phyloP scores from a whole-genome alignment of 1,139 yeast species.

The Hyphopichia burtonii region DNA sequence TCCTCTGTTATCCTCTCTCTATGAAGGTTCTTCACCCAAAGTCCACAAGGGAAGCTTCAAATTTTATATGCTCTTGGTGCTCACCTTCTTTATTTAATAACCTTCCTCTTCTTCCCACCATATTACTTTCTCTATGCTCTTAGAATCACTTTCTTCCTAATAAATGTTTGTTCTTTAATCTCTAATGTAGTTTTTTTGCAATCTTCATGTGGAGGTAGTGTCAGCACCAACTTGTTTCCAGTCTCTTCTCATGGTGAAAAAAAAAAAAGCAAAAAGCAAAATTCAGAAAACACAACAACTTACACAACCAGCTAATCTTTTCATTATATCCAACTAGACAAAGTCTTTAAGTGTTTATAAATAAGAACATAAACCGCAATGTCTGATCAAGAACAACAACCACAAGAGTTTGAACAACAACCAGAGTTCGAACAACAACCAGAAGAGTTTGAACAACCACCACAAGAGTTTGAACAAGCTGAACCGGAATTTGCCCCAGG shows the following conservation, averaged over 20 bases:
- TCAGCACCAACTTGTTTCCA: neutral
- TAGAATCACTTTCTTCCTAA: too few species aligned
- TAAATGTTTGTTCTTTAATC: too few species aligned
- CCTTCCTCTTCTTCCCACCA: neutral
- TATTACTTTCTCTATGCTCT: too few species aligned
- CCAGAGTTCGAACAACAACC: constrained; percentile 1
- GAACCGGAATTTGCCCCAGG: neutral
- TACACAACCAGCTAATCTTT: neutral
- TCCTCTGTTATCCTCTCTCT: neutral
- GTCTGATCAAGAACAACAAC: constrained; percentile 3
- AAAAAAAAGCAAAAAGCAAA: neutral
- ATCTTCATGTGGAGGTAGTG: too few species aligned
- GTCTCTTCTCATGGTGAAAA: neutral
- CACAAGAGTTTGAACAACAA: constrained; percentile 1
- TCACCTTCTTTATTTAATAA: neutral
- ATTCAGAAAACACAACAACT: neutral
- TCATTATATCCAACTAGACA: neutral
- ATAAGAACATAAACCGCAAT: neutral
- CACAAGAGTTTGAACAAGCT: neutral
- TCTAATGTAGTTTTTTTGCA: too few species aligned
- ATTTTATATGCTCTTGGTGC: neutral
- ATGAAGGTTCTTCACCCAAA: constrained; percentile 7
- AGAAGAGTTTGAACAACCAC: neutral
- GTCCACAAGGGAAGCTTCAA: neutral
- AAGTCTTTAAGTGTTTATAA: neutral